Conservation (phyloP, 257 asterid species). For the Leonotis leonurus region DNA sequence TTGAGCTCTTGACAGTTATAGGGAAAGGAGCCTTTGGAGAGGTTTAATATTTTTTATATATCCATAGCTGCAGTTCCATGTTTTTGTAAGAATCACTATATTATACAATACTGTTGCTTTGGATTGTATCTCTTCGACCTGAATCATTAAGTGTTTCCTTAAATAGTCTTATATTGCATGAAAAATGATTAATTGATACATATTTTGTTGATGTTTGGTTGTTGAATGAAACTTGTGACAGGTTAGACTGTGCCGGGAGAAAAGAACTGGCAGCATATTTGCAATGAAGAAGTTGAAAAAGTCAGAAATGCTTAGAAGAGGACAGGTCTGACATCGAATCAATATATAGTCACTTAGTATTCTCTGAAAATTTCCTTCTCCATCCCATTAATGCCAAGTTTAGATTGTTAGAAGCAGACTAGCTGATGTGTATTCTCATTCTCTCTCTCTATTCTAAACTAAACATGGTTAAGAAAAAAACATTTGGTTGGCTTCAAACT, state of each 20-base stretch:
- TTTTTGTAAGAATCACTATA: not conserved
- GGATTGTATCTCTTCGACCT: not conserved
- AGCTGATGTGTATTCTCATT: not conserved
- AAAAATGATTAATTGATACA: not conserved
- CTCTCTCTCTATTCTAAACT: not conserved
- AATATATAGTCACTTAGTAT: not conserved
- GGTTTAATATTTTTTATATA: constrained; percentile 28
- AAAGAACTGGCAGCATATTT: constrained; percentile 52
- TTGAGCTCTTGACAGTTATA: constrained; percentile 60
- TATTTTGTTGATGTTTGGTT: constrained; percentile 5
- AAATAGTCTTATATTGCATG: not conserved
- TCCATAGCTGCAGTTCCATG: not conserved
- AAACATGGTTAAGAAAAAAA: not conserved
- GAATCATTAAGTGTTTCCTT: not conserved
- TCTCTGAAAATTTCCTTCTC: not conserved
- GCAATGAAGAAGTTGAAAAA: constrained; percentile 91
- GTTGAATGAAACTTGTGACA: constrained; percentile 24
- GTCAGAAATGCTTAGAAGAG: constrained; percentile 83
- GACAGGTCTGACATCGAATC: constrained; percentile 54
- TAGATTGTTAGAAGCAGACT: not conserved
- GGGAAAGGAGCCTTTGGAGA: constrained; percentile 96
- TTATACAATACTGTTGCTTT: not conserved
- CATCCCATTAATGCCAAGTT: not conserved
- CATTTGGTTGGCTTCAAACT: not conserved
- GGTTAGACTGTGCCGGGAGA: constrained; percentile 82